Percentiles rank a stretch among this genome's conserved stretches.
Conservation (phyloP, 2,329 filamentous ascomycete genomes). For the Cordyceps sp. region DNA sequence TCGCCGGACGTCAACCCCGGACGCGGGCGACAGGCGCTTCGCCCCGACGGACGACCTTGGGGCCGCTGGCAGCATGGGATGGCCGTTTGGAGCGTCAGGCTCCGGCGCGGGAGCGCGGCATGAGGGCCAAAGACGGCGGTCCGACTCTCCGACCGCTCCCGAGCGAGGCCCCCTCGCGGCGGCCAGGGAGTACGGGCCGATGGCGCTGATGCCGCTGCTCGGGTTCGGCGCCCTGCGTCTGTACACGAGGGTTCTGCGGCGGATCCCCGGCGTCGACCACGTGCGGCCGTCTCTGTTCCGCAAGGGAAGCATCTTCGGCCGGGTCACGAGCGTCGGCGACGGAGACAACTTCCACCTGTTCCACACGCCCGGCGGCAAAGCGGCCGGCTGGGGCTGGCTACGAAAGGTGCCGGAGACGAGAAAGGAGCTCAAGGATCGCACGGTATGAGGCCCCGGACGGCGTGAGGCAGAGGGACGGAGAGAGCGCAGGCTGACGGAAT, state of each 20-base stretch:
- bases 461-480: not conserved
- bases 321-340: constrained; percentile 87
- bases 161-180: not conserved
- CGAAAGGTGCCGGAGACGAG: constrained; percentile 55
- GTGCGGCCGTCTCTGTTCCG: constrained; percentile 64
- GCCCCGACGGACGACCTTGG: too few species aligned
- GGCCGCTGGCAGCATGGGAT: not conserved
- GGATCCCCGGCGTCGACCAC: constrained; percentile 62
- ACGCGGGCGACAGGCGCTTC: too few species aligned
- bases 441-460: constrained; percentile 32
- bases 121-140: not conserved
- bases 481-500: not conserved
- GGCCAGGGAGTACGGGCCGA: constrained; percentile 6
- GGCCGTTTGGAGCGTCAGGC: not conserved
- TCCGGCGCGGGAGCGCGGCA: not conserved
- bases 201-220: constrained; percentile 19
- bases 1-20: too few species aligned
- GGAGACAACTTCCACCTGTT: constrained; percentile 91
- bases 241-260: constrained; percentile 64
- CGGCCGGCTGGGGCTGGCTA: constrained; percentile 87
- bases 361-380: constrained; percentile 80
- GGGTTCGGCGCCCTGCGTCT: constrained; percentile 26
- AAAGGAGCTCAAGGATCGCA: constrained; percentile 57
- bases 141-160: not conserved
- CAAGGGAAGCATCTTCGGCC: constrained; percentile 61